Evolutionary conservation across 1,139 yeast species (phyloP).

Genomic region (Saccharomyces hybrid): DNA sequence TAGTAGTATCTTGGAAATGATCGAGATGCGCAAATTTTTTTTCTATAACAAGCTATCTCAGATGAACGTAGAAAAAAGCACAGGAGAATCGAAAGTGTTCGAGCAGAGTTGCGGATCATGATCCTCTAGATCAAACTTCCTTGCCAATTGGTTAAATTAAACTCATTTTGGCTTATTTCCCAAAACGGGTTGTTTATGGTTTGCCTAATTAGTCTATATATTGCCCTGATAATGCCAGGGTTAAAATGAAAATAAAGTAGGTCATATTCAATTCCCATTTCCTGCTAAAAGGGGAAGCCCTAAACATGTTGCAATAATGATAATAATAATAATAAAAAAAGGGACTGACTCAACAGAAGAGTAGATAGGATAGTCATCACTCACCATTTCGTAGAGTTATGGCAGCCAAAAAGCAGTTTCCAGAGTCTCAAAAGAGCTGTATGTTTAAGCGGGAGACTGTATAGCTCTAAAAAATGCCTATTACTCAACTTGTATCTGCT

Average conservation of each 20-base stretch:
- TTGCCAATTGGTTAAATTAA: background rate
- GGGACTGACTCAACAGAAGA: background rate
- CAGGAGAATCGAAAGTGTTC: no score
- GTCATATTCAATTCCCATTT: background rate
- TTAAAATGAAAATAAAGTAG: background rate
- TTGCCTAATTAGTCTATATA: background rate
- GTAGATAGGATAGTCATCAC: background rate
- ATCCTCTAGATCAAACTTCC: background rate
- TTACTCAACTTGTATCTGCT: background rate
- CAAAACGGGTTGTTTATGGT: background rate
- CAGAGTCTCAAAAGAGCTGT: background rate
- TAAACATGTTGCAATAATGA: no score
- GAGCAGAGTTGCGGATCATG: no score
- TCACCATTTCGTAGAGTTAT: background rate
- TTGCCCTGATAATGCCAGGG: background rate
- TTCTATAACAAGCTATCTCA: background rate
- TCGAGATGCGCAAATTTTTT: background rate
- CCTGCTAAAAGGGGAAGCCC: no score
- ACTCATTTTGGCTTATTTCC: background rate
- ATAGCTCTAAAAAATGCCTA: background rate
- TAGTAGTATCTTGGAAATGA: background rate
- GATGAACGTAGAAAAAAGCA: background rate
- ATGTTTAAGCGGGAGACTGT: background rate
- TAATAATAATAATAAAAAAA: background rate
- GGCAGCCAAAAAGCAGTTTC: background rate